These are phyloP conservation scores for Starmerella lactis-condensi DNA, from an alignment of 805 yeast species.

Conservation along the genomic window DNA sequence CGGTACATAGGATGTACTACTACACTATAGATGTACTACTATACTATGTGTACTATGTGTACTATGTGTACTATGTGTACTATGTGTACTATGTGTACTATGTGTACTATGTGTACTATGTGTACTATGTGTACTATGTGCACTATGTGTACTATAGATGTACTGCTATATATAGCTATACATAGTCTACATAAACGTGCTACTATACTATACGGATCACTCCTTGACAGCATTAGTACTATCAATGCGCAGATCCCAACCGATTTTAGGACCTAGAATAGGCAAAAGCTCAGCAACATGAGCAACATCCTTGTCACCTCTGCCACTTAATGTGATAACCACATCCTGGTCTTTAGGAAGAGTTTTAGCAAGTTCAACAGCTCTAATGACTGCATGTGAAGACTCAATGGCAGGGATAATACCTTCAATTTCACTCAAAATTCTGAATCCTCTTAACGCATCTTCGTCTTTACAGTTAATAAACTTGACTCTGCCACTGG, in stretches of 20 bases:
- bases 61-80: too few relatives aligned
- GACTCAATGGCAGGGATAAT: conserved; percentile 97
- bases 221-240: too few relatives aligned
- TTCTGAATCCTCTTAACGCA: conserved; percentile 76
- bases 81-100: too few relatives aligned
- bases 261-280: conserved; percentile 69
- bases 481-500: conserved; percentile 78
- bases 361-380: conserved; percentile 67
- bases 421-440: conserved; percentile 85
- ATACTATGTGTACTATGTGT: too few relatives aligned
- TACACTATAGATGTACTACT: too few relatives aligned
- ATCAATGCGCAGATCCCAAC: conserved; percentile 82
- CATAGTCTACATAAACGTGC: too few relatives aligned
- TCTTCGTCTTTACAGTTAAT: conserved; percentile 89
- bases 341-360: conserved; percentile 63
- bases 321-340: conserved; percentile 82
- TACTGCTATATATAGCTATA: too few relatives aligned
- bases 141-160: too few relatives aligned
- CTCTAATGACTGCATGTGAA: conserved; percentile 91
- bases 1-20: too few relatives aligned
- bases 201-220: too few relatives aligned
- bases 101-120: too few relatives aligned
- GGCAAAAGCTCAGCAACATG: conserved; percentile 93
- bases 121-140: too few relatives aligned
- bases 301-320: conserved; percentile 98